A percentile compares a stretch with the other conserved stretches of the same genome.
These are phyloP conservation scores for Cryptococcus sp. DNA, from an alignment of 1,284 basidiomycete species.

Conservation along the genomic window DNA sequence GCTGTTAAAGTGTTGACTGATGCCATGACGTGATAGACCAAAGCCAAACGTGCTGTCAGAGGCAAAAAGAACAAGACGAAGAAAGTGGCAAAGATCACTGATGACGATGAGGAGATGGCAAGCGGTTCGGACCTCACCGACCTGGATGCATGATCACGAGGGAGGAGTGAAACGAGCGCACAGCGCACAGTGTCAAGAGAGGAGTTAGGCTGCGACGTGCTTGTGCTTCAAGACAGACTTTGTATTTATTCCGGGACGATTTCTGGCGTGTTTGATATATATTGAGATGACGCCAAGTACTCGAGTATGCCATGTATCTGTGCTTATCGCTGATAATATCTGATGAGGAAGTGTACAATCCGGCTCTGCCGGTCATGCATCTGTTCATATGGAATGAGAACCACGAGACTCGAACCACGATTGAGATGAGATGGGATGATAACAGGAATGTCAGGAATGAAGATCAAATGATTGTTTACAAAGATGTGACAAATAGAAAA, in stretches of 20 bases:
- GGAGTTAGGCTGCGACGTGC: conserved; percentile 63
- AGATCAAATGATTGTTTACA: background rate
- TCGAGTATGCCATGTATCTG: no score
- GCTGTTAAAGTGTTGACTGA: background rate
- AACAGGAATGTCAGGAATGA: background rate
- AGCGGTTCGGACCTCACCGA: conserved; percentile 19
- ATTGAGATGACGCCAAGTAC: no score
- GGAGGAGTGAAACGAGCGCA: background rate
- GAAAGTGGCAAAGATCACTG: conserved; percentile 9
- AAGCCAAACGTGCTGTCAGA: conserved; percentile 40
- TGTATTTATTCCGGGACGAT: no score
- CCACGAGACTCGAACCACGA: background rate
- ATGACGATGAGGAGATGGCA: conserved; percentile 12
- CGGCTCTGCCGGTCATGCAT: no score
- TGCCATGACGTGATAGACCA: conserved; percentile 24
- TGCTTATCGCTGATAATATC: no score
- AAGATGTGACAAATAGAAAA: background rate
- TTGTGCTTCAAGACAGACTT: conserved; percentile 58
- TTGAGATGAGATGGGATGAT: background rate
- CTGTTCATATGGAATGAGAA: background rate
- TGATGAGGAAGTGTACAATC: no score
- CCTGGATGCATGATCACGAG: conserved; percentile 2
- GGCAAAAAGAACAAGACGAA: conserved; percentile 15
- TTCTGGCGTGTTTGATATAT: no score
- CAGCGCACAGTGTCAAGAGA: no score